A percentile compares a stretch with the other conserved stretches of the same genome.
Conservation (phyloP, 2,329 filamentous ascomycete genomes). For the Colletotrichum sp. region DNA sequence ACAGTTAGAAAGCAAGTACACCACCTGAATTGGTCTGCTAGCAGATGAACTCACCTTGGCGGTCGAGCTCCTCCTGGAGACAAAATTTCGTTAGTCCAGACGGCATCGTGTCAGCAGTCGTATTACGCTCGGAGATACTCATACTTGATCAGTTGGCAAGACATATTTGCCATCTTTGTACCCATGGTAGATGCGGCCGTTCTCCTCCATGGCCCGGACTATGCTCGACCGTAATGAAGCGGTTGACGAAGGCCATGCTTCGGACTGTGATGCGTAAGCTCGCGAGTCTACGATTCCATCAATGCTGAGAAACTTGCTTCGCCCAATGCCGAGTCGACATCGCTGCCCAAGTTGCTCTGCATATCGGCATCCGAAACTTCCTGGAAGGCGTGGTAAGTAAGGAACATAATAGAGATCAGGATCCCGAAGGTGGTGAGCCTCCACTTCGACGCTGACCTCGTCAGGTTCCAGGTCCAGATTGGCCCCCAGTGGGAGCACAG, state of each 20-base stretch:
- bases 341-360: conserved; percentile 18
- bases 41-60: conserved; percentile 27
- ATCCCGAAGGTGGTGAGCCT: background rate
- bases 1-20: background rate
- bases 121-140: background rate
- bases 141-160: conserved; percentile 41
- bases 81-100: conserved; percentile 9
- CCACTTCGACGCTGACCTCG: conserved; percentile 5
- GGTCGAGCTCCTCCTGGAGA: conserved; percentile 38
- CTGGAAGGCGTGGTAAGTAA: background rate
- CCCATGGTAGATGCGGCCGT: conserved; percentile 43
- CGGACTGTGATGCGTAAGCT: conserved; percentile 14
- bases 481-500: background rate
- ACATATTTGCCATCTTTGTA: conserved; percentile 43
- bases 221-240: conserved; percentile 36
- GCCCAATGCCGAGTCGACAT: conserved; percentile 32
- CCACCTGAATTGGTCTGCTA: background rate
- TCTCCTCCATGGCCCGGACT: conserved; percentile 33
- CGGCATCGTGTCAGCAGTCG: background rate
- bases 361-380: conserved; percentile 15
- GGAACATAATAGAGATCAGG: background rate
- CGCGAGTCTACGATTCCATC: background rate
- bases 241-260: conserved; percentile 34
- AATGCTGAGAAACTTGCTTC: conserved; percentile 24
- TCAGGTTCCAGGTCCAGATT: conserved; percentile 18